These are phyloP conservation scores for Lagenidium giganteum DNA, from an alignment of 352 stramenopile genomes.

Conservation along the genomic window DNA sequence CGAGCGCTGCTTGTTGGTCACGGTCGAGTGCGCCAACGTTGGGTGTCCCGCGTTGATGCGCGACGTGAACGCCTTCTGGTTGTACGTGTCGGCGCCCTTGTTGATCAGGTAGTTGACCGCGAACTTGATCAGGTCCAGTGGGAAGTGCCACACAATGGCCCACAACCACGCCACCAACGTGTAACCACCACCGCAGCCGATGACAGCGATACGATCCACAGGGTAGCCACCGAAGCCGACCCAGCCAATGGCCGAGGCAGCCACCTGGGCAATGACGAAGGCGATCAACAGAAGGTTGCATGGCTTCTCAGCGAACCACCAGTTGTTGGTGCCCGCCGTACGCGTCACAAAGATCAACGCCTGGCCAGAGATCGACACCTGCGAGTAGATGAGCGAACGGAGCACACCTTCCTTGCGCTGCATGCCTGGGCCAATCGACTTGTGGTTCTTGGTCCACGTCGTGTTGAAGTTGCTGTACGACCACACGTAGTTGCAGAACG, in stretches of 20 bases:
- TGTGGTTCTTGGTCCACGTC: constrained; percentile 57
- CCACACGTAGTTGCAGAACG: constrained; percentile 68
- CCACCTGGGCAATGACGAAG: constrained; percentile 65
- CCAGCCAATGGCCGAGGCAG: constrained; percentile 59
- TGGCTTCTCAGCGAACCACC: constrained; percentile 69
- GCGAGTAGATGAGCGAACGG: constrained; percentile 60
- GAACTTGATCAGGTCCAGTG: constrained; percentile 76
- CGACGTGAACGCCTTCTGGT: constrained; percentile 57
- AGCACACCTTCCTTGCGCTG: constrained; percentile 69
- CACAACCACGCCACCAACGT: constrained; percentile 63
- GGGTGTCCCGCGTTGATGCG: constrained; percentile 75
- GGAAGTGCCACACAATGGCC: constrained; percentile 66
- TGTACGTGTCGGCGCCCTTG: constrained; percentile 44
- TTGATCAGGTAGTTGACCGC: constrained; percentile 57
- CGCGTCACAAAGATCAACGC: constrained; percentile 73
- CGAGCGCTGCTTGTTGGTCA: constrained; percentile 56
- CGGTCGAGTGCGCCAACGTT: constrained; percentile 50
- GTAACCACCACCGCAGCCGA: constrained; percentile 58
- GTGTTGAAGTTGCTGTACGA: constrained; percentile 64
- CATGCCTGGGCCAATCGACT: constrained; percentile 53
- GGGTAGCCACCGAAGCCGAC: constrained; percentile 67
- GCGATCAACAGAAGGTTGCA: constrained; percentile 56
- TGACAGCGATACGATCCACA: constrained; percentile 54
- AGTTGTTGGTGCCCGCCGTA: constrained; percentile 69
- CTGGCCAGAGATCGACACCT: constrained; percentile 72